A percentile compares a stretch with the other conserved stretches of the same genome.
Conservation (phyloP, 2,329 filamentous ascomycete genomes). For the Blastomyces emzantsi region DNA sequence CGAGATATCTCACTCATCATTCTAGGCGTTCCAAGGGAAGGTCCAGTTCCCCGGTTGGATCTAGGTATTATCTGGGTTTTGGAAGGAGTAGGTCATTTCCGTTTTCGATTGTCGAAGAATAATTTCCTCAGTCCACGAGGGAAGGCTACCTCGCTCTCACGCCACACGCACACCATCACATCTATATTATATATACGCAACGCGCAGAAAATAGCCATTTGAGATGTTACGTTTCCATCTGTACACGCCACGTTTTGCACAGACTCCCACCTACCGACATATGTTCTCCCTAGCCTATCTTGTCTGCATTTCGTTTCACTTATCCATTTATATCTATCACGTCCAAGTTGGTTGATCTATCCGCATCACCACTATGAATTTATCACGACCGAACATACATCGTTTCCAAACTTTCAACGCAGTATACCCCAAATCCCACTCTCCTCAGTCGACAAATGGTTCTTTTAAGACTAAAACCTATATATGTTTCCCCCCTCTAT, state of each 20-base stretch:
- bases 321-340: neutral
- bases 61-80: neutral
- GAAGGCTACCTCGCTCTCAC: neutral
- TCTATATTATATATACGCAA: neutral
- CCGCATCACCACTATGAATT: neutral
- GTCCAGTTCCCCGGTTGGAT: neutral
- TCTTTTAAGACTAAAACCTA: neutral
- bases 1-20: neutral
- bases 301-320: neutral
- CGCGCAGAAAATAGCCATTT: conserved; percentile 2
- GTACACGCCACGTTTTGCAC: neutral
- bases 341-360: neutral
- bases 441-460: neutral
- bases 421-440: neutral
- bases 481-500: neutral
- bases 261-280: neutral
- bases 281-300: neutral
- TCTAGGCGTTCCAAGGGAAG: neutral
- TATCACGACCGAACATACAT: neutral
- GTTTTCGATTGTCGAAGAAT: neutral
- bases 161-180: neutral
- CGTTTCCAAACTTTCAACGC: neutral
- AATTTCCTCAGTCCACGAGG: neutral
- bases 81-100: neutral
- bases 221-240: neutral